Evolutionary conservation across 441 rosid genomes (phyloP).

Genomic region (Mallotus repandus): DNA sequence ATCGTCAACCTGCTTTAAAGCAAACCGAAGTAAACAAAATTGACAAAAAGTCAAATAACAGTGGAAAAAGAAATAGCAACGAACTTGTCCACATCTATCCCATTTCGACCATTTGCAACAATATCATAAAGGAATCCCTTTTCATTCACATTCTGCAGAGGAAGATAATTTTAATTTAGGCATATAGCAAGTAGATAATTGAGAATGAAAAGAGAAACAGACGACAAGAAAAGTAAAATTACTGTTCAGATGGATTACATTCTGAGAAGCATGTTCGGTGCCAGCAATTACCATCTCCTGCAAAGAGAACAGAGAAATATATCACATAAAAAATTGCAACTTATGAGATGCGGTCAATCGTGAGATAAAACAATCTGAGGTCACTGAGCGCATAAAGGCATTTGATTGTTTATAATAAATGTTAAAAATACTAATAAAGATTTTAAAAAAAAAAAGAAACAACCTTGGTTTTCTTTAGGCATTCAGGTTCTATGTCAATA

Average conservation of each 20-base stretch:
- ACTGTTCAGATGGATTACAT: conserved; percentile 34
- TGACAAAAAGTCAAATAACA: not conserved
- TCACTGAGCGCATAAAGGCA: not conserved
- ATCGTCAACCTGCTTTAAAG: conserved; percentile 11
- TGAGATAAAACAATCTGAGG: conserved; percentile 6
- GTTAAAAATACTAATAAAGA: conserved; percentile 5
- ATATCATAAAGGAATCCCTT: conserved; percentile 58
- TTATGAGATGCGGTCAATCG: conserved; percentile 11
- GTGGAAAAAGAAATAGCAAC: conserved; percentile 12
- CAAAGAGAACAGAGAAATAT: conserved; percentile 18
- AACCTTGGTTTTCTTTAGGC: conserved; percentile 57
- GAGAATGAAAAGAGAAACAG: not conserved
- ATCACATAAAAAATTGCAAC: not conserved
- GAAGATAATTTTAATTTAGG: conserved; percentile 11
- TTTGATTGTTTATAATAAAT: not conserved
- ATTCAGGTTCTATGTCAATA: conserved; percentile 55
- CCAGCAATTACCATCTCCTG: conserved; percentile 70
- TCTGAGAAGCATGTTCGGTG: conserved; percentile 36
- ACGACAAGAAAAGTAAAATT: conserved; percentile 14
- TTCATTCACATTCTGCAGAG: conserved; percentile 35
- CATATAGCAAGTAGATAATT: conserved; percentile 3
- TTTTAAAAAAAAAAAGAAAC: not conserved
- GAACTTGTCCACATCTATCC: conserved; percentile 75
- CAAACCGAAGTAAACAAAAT: not conserved
- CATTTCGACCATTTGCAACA: conserved; percentile 78